A percentile compares a stretch with the other conserved stretches of the same genome.
Conservation (phyloP, 1,284 basidiomycete genomes). For the Macrocystidia cucumis region DNA sequence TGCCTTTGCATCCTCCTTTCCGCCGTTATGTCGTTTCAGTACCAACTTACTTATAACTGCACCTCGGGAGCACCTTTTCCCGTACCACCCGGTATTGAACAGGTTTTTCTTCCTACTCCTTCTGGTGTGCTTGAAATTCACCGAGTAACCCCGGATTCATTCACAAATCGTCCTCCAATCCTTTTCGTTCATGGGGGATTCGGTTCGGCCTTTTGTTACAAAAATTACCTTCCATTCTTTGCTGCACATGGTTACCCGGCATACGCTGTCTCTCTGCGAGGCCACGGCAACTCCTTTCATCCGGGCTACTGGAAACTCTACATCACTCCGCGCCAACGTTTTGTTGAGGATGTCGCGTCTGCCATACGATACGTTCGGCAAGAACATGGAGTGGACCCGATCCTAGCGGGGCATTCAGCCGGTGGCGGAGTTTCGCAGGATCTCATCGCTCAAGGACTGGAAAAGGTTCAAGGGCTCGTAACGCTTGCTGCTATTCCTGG, state of each 20-base stretch:
- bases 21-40: no score
- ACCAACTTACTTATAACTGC: no score
- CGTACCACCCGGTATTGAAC: no score
- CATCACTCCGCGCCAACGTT: constrained; percentile 4
- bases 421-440: constrained; percentile 10
- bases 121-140: no score
- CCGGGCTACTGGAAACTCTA: constrained; percentile 10
- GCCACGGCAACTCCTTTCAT: constrained; percentile 10
- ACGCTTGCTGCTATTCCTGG: constrained; percentile 8
- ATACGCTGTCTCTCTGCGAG: constrained; percentile 10
- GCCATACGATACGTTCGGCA: constrained; percentile 6
- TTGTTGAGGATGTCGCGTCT: constrained; percentile 4
- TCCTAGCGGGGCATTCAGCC: constrained; percentile 11
- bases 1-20: no score
- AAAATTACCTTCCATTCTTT: constrained; percentile 9
- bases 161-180: no score
- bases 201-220: constrained; percentile 9
- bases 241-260: constrained; percentile 7
- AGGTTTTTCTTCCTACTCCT: no score
- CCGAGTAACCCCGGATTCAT: no score
- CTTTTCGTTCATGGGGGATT: constrained; percentile 6
- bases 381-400: constrained; percentile 7
- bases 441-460: constrained; percentile 4
- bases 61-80: no score
- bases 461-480: constrained; percentile 7